A percentile compares a stretch with the other conserved stretches of the same genome.
phyloP scores from a whole-genome alignment of 2,329 filamentous ascomycete species.

The Xylariaceae sp. region DNA sequence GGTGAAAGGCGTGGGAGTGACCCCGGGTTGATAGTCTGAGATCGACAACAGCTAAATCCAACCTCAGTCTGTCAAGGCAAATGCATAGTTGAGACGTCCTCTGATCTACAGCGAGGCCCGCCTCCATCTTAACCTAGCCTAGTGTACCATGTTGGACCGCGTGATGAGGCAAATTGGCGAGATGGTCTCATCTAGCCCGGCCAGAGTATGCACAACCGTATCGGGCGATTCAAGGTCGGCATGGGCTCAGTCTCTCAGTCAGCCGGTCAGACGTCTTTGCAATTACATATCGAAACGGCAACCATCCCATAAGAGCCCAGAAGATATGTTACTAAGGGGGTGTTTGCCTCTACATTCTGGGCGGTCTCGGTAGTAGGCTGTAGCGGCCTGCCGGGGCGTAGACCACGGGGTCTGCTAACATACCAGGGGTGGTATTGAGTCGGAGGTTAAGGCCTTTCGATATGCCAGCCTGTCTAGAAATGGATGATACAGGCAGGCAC shows the following conservation, averaged over 20 bases:
- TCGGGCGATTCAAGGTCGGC: slow-evolving; percentile 6
- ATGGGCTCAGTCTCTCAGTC: slow-evolving; percentile 1
- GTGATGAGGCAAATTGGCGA: slow-evolving; percentile 2
- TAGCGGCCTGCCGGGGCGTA: slow-evolving; percentile 9
- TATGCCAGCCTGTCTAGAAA: too few relatives aligned
- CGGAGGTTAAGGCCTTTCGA: too few relatives aligned
- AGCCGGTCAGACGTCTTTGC: too few relatives aligned
- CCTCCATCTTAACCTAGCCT: not conserved
- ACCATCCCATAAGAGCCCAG: slow-evolving; percentile 4
- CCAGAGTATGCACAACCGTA: slow-evolving; percentile 1
- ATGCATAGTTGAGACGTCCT: too few relatives aligned
- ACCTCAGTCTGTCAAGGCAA: too few relatives aligned
- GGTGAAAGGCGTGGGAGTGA: not conserved
- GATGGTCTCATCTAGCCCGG: slow-evolving; percentile 13
- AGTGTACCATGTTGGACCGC: not conserved
- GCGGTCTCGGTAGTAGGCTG: too few relatives aligned
- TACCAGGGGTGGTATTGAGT: too few relatives aligned
- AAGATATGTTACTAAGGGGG: slow-evolving; percentile 5
- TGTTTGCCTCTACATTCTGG: slow-evolving; percentile 3
- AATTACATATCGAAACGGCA: slow-evolving; percentile 4
- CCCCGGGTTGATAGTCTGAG: not conserved
- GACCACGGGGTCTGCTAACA: slow-evolving; percentile 5
- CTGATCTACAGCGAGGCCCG: not conserved
- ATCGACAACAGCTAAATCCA: slow-evolving; percentile 12
- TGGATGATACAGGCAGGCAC: slow-evolving; percentile 1